A percentile compares a stretch with the other conserved stretches of the same genome.
These are phyloP conservation scores for Grosmannia clavigera DNA, from an alignment of 2,329 filamentous ascomycete genomes.

Conservation along the genomic window DNA sequence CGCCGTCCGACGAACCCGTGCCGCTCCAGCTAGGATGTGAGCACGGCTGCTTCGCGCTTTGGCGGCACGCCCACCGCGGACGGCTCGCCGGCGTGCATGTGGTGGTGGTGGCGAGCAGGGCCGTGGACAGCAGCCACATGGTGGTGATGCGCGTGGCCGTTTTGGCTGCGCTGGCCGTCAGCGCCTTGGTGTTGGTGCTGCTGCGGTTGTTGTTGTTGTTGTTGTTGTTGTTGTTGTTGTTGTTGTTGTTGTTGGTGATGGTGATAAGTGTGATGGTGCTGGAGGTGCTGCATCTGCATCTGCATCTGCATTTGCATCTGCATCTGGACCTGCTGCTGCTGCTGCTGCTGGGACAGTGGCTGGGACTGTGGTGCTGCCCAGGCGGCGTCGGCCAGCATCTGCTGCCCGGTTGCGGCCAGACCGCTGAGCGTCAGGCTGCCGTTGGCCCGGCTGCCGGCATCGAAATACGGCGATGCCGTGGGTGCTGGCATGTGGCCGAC, in stretches of 20 bases:
- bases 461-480: neutral
- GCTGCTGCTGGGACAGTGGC: slow-evolving; percentile 20
- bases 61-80: neutral
- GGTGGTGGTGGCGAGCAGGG: neutral
- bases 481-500: neutral
- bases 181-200: neutral
- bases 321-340: neutral
- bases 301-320: neutral
- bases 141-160: neutral
- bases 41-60: neutral
- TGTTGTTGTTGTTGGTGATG: neutral
- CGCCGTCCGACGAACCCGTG: neutral
- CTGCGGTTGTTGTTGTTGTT: neutral
- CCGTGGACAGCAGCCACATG: neutral
- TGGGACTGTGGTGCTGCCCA: slow-evolving; percentile 87
- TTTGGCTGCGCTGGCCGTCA: neutral
- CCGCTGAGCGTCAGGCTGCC: slow-evolving; percentile 27
- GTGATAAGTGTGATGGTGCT: neutral
- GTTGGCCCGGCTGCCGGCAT: slow-evolving; percentile 11
- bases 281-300: neutral
- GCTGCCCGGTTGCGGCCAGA: slow-evolving; percentile 61
- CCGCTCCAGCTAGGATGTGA: neutral
- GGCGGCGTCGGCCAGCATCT: slow-evolving; percentile 78
- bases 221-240: neutral
- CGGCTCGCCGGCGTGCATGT: neutral